Conservation (phyloP, 371 early-diverging fungal genomes). For the Actinomortierella ambigua region DNA sequence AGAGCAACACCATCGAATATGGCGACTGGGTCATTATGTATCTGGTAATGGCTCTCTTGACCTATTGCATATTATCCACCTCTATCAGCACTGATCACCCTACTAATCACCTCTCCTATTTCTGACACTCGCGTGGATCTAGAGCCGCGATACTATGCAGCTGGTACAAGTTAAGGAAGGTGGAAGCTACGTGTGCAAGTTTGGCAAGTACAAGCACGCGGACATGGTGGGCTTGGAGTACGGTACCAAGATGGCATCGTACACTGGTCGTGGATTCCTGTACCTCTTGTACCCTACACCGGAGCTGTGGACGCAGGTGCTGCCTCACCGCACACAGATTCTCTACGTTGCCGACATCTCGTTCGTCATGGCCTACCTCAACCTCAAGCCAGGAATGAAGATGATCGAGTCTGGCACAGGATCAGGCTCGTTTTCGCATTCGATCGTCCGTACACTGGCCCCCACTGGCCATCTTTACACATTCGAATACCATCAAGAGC, state of each 20-base stretch:
- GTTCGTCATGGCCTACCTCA: slow-evolving; percentile 78
- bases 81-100: too few species aligned
- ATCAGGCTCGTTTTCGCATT: slow-evolving; percentile 95
- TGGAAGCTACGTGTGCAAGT: slow-evolving; percentile 70
- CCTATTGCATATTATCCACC: too few species aligned
- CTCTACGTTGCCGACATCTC: slow-evolving; percentile 93
- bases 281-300: slow-evolving; percentile 93
- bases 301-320: slow-evolving; percentile 91
- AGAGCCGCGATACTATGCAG: slow-evolving; percentile 72
- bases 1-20: slow-evolving; percentile 52
- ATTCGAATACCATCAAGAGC: slow-evolving; percentile 91
- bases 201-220: slow-evolving; percentile 77
- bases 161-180: slow-evolving; percentile 63
- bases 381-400: slow-evolving; percentile 83
- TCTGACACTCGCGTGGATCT: not conserved
- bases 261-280: slow-evolving; percentile 80
- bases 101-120: not conserved
- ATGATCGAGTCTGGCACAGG: slow-evolving; percentile 97
- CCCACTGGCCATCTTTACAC: slow-evolving; percentile 89
- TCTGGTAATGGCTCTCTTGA: slow-evolving; percentile 46
- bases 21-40: slow-evolving; percentile 71
- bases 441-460: slow-evolving; percentile 86
- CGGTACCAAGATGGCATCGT: slow-evolving; percentile 79
- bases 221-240: slow-evolving; percentile 86
- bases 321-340: slow-evolving; percentile 97